A percentile compares a stretch with the other conserved stretches of the same genome.
phyloP scores from a whole-genome alignment of 495 filamentous ascomycete genomes.

The Tricharina praecox region DNA sequence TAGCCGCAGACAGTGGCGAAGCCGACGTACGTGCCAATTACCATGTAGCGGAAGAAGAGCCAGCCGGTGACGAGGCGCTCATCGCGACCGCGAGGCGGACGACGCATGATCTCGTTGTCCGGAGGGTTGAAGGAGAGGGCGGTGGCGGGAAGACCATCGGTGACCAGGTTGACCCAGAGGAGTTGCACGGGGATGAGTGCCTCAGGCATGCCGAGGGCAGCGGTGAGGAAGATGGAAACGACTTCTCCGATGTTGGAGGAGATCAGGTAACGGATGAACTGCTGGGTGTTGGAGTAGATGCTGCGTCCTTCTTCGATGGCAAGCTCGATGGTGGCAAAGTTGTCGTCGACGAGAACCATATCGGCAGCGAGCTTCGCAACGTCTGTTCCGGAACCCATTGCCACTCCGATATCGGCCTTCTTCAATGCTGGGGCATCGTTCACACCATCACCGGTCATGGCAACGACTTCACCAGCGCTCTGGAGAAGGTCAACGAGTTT shows the following conservation, averaged over 20 bases:
- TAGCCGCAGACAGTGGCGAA: constrained; percentile 92
- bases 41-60: constrained; percentile 95
- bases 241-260: constrained; percentile 99
- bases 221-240: constrained; percentile 97
- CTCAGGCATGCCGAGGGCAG: constrained; percentile 93
- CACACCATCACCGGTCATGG: constrained; percentile 98
- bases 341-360: constrained; percentile 97
- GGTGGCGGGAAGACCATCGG: constrained; percentile 91
- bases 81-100: constrained; percentile 76
- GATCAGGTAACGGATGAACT: constrained; percentile 98
- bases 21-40: constrained; percentile 90
- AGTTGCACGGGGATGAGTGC: constrained; percentile 94
- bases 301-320: constrained; percentile 94
- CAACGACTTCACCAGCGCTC: constrained; percentile 81
- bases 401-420: constrained; percentile 96
- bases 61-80: constrained; percentile 83
- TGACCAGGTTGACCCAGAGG: constrained; percentile 97
- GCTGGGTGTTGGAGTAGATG: constrained; percentile 99
- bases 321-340: constrained; percentile 93
- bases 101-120: constrained; percentile 92
- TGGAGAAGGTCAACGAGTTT: constrained; percentile 93
- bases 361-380: constrained; percentile 93
- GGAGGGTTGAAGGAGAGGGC: constrained; percentile 95
- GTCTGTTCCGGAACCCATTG: constrained; percentile 97
- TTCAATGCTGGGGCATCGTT: constrained; percentile 98